phyloP scores from a whole-genome alignment of 495 filamentous ascomycete genomes.

The Penicillium cosmopolitanum region DNA sequence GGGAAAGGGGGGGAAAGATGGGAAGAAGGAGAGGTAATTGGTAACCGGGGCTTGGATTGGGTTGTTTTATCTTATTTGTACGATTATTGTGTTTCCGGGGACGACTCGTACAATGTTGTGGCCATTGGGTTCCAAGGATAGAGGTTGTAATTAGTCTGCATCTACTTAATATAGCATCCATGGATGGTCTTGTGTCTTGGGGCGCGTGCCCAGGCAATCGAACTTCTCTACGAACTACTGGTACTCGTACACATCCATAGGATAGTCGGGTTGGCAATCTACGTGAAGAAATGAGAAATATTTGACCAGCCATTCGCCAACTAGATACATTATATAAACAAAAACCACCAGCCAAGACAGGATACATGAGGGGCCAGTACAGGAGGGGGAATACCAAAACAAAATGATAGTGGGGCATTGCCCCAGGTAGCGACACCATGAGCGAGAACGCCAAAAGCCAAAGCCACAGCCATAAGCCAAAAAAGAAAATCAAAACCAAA shows the following conservation, averaged over 20 bases:
- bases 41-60: background rate
- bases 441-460: slow-evolving; percentile 12
- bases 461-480: slow-evolving; percentile 5
- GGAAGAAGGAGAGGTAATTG: slow-evolving; percentile 30
- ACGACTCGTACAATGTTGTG: too few species aligned
- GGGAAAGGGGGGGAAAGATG: slow-evolving; percentile 12
- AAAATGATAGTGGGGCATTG: slow-evolving; percentile 3
- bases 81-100: background rate
- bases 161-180: too few species aligned
- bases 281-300: background rate
- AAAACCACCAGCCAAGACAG: background rate
- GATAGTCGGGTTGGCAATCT: too few species aligned
- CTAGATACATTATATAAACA: slow-evolving; percentile 8
- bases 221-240: too few species aligned
- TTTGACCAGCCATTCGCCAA: background rate
- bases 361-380: slow-evolving; percentile 24
- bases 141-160: background rate
- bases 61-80: background rate
- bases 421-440: slow-evolving; percentile 2
- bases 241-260: too few species aligned
- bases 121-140: background rate
- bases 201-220: too few species aligned
- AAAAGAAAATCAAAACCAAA: slow-evolving; percentile 4
- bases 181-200: too few species aligned
- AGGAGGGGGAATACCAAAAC: slow-evolving; percentile 33